These are phyloP conservation scores for Lasiodiplodia hormozganensis DNA, from an alignment of 2,329 filamentous ascomycete genomes.

Conservation along the genomic window DNA sequence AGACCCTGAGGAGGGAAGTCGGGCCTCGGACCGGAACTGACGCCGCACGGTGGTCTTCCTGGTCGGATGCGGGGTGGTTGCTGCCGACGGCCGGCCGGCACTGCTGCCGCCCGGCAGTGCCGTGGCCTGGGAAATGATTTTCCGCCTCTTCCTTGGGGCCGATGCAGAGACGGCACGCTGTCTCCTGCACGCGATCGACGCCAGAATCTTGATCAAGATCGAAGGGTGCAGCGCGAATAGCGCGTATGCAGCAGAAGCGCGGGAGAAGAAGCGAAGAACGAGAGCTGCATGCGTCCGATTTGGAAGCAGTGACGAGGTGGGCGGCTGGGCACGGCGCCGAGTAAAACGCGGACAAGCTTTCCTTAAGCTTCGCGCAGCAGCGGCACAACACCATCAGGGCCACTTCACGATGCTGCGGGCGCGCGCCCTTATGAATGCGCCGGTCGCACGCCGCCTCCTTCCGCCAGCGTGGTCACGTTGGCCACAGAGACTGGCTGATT, in stretches of 20 bases:
- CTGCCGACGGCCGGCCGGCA: conserved; percentile 7
- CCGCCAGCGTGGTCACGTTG: not conserved
- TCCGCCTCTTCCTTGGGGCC: conserved; percentile 1
- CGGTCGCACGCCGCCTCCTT: not conserved
- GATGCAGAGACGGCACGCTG: conserved; percentile 1
- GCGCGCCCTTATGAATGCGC: not conserved
- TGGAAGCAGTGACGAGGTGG: not conserved
- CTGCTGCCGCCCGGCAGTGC: not conserved
- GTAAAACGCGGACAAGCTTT: not conserved
- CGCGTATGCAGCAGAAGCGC: conserved; percentile 8
- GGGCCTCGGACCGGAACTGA: conserved; percentile 1
- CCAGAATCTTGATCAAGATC: not conserved
- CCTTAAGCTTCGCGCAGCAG: conserved; percentile 2
- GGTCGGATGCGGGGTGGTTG: not conserved
- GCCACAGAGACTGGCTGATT: not conserved
- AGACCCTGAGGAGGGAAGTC: not conserved
- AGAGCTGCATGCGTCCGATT: not conserved
- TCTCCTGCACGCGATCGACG: not conserved
- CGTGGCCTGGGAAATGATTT: conserved; percentile 1
- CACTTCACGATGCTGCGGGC: not conserved
- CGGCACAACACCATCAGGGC: not conserved
- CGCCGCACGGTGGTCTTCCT: not conserved
- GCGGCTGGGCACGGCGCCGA: too few relatives aligned
- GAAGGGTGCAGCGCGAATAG: not conserved
- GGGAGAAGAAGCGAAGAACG: conserved; percentile 6